Evolutionary conservation across 1,139 yeast genomes (phyloP).

Genomic region (Saccharomyces pastorianus): DNA sequence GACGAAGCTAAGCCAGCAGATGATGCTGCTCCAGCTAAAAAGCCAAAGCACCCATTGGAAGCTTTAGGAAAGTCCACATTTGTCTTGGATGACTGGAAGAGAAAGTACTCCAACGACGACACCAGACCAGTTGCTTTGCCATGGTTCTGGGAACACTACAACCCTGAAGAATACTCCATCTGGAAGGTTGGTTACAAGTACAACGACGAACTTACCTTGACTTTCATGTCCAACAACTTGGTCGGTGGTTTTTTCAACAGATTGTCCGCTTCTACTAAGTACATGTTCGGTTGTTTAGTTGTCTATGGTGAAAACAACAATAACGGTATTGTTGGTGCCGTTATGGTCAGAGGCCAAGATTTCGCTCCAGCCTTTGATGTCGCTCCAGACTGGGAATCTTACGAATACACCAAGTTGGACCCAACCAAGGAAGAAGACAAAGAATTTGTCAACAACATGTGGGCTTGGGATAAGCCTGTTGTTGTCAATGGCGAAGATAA

Average conservation of each 20-base stretch:
- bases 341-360: slow-evolving; percentile 94
- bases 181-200: slow-evolving; percentile 96
- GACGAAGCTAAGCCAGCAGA: slow-evolving; percentile 32
- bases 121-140: slow-evolving; percentile 92
- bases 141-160: slow-evolving; percentile 96
- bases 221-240: slow-evolving; percentile 97
- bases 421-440: slow-evolving; percentile 53
- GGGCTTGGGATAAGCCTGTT: slow-evolving; percentile 79
- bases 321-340: slow-evolving; percentile 95
- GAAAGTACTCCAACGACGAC: slow-evolving; percentile 93
- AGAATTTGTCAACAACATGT: slow-evolving; percentile 58
- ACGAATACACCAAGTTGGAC: slow-evolving; percentile 57
- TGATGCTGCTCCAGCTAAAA: slow-evolving; percentile 34
- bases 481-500: slow-evolving; percentile 51
- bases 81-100: slow-evolving; percentile 90
- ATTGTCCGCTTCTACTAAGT: slow-evolving; percentile 84
- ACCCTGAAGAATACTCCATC: slow-evolving; percentile 89
- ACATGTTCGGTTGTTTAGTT: slow-evolving; percentile 85
- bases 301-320: slow-evolving; percentile 98
- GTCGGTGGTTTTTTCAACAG: slow-evolving; percentile 98
- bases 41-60: slow-evolving; percentile 88
- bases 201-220: slow-evolving; percentile 93
- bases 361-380: slow-evolving; percentile 86
- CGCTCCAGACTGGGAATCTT: slow-evolving; percentile 98
- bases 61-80: slow-evolving; percentile 64